Conservation (phyloP, 2,329 filamentous ascomycete species). For the Xylariaceae sp. region DNA sequence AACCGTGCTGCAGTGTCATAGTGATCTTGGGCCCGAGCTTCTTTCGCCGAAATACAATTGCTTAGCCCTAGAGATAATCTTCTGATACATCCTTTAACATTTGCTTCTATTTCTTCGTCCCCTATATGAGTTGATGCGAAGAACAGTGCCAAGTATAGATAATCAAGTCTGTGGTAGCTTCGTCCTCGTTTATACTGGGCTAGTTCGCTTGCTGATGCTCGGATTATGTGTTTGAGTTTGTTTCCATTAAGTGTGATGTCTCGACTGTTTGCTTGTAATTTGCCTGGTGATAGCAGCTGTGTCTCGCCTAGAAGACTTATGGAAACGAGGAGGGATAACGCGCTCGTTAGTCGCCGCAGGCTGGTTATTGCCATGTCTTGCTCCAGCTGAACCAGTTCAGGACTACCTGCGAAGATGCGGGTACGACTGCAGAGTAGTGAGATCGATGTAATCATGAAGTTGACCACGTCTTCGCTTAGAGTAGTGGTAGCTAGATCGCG, state of each 20-base stretch:
- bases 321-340: slow-evolving; percentile 38
- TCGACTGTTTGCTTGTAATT: slow-evolving; percentile 14
- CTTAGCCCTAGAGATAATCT: slow-evolving; percentile 14
- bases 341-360: slow-evolving; percentile 39
- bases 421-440: slow-evolving; percentile 29
- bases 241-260: slow-evolving; percentile 22
- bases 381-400: slow-evolving; percentile 13
- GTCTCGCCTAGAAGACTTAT: slow-evolving; percentile 28
- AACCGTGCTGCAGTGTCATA: slow-evolving; percentile 26
- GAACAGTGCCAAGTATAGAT: slow-evolving; percentile 24
- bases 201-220: slow-evolving; percentile 25
- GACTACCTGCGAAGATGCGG: slow-evolving; percentile 5
- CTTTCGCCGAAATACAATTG: slow-evolving; percentile 9
- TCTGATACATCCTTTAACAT: slow-evolving; percentile 15
- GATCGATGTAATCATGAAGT: slow-evolving; percentile 35
- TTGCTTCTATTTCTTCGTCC: slow-evolving; percentile 8
- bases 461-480: slow-evolving; percentile 32
- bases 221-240: slow-evolving; percentile 28
- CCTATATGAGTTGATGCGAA: slow-evolving; percentile 20
- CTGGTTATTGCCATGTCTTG: slow-evolving; percentile 21
- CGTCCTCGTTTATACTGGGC: slow-evolving; percentile 14
- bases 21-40: slow-evolving; percentile 17
- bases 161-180: slow-evolving; percentile 15
- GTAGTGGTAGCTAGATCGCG: slow-evolving; percentile 32
- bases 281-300: slow-evolving; percentile 13